Evolutionary conservation across 352 stramenopile species (phyloP), one percentile per base, ranked within the genome.

Genomic region (Pilasporangium apinafurcum): DNA sequence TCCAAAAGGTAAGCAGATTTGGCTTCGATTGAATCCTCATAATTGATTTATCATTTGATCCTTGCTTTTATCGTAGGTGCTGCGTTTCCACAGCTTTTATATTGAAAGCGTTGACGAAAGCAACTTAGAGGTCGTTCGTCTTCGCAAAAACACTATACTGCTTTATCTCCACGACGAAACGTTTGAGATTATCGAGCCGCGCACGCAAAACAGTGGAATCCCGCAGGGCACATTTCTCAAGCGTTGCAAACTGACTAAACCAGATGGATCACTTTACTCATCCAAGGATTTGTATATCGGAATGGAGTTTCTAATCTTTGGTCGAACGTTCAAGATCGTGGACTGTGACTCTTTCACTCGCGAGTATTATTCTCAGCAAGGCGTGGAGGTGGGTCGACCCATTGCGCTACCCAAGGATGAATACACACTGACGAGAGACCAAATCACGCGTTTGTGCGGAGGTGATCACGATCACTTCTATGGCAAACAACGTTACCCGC

Each of bases 1-100:
- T 86, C 10, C 72, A 51, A 43, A 88, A 88, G 48, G 63, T 75
- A 28, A 26, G 20, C 24, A n/a, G n/a, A n/a, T n/a, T n/a, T n/a
- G n/a, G n/a, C n/a, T n/a, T n/a, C n/a, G n/a, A n/a, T n/a, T n/a
- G n/a, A n/a, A n/a, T n/a, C n/a, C n/a, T n/a, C n/a, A n/a, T n/a
- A n/a, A n/a, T n/a, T n/a, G n/a, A n/a, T n/a, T n/a, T n/a, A 37
- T 46, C 27, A 48, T 5, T 24, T 40, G 24, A 24, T 34, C 3
- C 35, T 16, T 20, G 7, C n/a, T 44, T 21, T n/a, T 36, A 13
- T 46, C 10, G 9, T 24, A 62, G 53, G 70, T 92, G 35, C 58
- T 94, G 36, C 82, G 84, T 14, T 96, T 96, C 59, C 85, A 83
- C 41, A 73, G 58, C 25, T 95, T 92, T 45, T 95, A 92, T 38